A percentile compares a stretch with the other conserved stretches of the same genome.
phyloP scores from a whole-genome alignment of 2,329 filamentous ascomycete genomes.

The Fusarium humuli region DNA sequence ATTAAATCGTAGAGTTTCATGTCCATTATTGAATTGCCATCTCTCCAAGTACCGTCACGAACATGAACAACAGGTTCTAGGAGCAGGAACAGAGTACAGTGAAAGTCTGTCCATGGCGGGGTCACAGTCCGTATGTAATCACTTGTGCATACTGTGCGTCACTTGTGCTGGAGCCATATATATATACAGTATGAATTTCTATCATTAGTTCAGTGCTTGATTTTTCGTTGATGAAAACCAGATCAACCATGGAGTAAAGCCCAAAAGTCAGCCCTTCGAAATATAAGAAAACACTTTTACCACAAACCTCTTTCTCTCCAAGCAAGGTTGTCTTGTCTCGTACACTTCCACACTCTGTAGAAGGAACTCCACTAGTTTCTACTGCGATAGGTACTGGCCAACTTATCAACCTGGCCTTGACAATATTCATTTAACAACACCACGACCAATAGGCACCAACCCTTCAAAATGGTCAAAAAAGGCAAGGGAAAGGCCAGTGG shows the following conservation, averaged over 20 bases:
- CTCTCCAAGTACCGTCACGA: not conserved
- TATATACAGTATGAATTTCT: not conserved
- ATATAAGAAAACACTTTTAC: not conserved
- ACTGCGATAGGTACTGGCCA: not conserved
- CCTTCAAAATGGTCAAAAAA: conserved; percentile 62
- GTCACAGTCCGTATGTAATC: not conserved
- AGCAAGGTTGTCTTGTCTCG: not conserved
- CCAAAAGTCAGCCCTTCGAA: not conserved
- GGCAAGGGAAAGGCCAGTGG: conserved; percentile 61
- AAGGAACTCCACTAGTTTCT: conserved; percentile 34
- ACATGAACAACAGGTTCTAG: not conserved
- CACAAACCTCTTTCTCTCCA: not conserved
- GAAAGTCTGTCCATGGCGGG: not conserved
- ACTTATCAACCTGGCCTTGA: conserved; percentile 2
- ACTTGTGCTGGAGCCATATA: not conserved
- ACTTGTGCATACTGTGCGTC: not conserved
- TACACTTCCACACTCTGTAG: conserved; percentile 1
- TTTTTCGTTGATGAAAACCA: not conserved
- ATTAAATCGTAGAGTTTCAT: not conserved
- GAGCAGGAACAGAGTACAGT: not conserved
- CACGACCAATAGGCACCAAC: conserved; percentile 4
- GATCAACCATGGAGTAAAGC: not conserved
- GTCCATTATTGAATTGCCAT: not conserved
- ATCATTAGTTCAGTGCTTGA: not conserved
- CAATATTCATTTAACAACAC: conserved; percentile 23